Conservation (phyloP, 139 green algal species). For the Micromonas pusilla region DNA sequence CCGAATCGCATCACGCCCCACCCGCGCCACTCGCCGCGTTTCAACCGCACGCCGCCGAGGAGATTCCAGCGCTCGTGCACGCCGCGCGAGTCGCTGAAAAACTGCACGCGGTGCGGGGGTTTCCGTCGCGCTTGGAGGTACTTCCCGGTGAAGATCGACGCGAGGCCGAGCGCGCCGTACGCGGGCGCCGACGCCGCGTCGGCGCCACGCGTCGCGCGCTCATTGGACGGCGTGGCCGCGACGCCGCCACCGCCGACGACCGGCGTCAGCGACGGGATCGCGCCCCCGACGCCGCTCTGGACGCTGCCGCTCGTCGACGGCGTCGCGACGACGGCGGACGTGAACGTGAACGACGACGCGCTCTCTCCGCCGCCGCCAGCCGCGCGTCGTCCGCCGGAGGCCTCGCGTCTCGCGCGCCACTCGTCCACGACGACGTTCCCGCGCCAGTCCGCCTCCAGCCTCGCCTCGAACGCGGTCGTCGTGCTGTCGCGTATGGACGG, state of each 20-base stretch:
- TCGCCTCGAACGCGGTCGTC: background rate
- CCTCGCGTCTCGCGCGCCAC: background rate
- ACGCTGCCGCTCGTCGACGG: too few species aligned
- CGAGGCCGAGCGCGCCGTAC: background rate
- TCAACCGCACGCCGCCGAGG: background rate
- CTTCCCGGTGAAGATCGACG: background rate
- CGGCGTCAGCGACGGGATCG: too few species aligned
- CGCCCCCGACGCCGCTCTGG: too few species aligned
- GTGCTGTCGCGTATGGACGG: too few species aligned
- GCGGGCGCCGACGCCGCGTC: background rate
- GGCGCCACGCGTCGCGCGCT: background rate
- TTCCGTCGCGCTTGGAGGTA: background rate
- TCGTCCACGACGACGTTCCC: background rate
- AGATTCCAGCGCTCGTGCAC: background rate
- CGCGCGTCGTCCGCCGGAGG: too few species aligned
- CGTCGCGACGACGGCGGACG: too few species aligned
- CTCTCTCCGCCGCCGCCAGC: too few species aligned
- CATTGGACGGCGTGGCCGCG: too few species aligned
- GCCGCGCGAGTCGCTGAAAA: background rate
- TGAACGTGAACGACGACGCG: too few species aligned
- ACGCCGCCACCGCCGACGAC: too few species aligned
- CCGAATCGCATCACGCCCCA: background rate
- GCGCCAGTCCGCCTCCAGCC: background rate
- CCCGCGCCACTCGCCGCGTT: background rate
- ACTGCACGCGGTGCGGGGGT: background rate